Evolutionary conservation across 2,329 filamentous ascomycete genomes (phyloP).

Genomic region (Emmonsiellopsis sp.): DNA sequence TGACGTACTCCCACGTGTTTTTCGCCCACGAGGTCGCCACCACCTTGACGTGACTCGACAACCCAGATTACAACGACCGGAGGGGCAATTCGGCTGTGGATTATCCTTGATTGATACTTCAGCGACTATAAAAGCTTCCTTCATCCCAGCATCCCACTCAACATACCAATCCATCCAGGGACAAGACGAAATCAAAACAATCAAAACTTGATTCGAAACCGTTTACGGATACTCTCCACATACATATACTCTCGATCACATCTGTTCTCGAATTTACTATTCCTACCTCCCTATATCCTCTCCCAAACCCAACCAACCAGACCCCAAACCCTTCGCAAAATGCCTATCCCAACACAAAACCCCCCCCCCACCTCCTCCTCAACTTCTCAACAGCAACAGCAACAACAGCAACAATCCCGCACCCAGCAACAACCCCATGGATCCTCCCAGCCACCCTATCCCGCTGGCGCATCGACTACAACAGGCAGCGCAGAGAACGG

Average conservation of each 20-base stretch:
- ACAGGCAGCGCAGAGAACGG: slow-evolving; percentile 5
- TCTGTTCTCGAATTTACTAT: neutral
- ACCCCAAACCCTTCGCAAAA: neutral
- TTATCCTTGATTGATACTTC: too few species aligned
- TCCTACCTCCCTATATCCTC: neutral
- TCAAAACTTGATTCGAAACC: too few species aligned
- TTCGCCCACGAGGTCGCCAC: too few species aligned
- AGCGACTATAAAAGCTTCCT: too few species aligned
- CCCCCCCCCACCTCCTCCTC: slow-evolving; percentile 6
- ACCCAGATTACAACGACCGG: too few species aligned
- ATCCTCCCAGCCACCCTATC: neutral
- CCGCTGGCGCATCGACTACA: slow-evolving; percentile 2
- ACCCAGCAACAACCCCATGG: neutral
- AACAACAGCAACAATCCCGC: neutral
- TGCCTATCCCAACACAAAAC: slow-evolving; percentile 4
- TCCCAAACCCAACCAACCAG: neutral
- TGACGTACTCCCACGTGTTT: too few species aligned
- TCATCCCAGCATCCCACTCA: too few species aligned
- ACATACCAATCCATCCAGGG: too few species aligned
- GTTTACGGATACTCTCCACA: neutral
- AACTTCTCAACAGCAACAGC: neutral
- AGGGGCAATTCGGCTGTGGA: too few species aligned
- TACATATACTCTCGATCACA: neutral
- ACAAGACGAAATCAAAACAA: too few species aligned
- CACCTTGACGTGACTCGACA: too few species aligned